phyloP scores from a whole-genome alignment of 2,329 filamentous ascomycete species.

The Colletotrichum melonis region DNA sequence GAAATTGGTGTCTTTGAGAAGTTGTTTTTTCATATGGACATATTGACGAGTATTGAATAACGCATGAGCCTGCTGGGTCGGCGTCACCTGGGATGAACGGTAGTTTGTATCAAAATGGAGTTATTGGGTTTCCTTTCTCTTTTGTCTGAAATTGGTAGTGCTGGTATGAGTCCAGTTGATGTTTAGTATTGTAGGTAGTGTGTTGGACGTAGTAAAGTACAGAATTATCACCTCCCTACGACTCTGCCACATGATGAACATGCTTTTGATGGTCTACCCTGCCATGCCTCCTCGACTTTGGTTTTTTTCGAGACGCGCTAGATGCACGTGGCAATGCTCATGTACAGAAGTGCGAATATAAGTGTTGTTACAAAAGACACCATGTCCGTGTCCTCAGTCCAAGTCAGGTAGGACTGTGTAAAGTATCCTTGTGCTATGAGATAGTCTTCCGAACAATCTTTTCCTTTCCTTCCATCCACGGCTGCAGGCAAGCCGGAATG shows the following conservation, averaged over 20 bases:
- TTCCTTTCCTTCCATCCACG: slow-evolving; percentile 84
- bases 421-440: not conserved
- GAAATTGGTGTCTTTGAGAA: not conserved
- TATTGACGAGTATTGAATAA: not conserved
- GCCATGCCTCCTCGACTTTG: not conserved
- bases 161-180: not conserved
- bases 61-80: not conserved
- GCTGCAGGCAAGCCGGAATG: slow-evolving; percentile 82
- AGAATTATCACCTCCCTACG: not conserved
- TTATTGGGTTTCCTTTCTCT: slow-evolving; percentile 19
- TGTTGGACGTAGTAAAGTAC: not conserved
- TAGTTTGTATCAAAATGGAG: slow-evolving; percentile 12
- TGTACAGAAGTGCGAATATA: not conserved
- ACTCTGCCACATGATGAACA: not conserved
- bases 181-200: slow-evolving; percentile 3
- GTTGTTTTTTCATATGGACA: not conserved
- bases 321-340: not conserved
- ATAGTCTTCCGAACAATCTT: slow-evolving; percentile 61
- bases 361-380: slow-evolving; percentile 4
- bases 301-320: not conserved
- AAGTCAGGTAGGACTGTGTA: not conserved
- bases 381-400: not conserved
- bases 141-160: slow-evolving; percentile 10
- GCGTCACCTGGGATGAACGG: slow-evolving; percentile 15
- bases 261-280: not conserved